Conservation (phyloP, 768 basidiomycete species). For the Sistotremastrum suecicum region DNA sequence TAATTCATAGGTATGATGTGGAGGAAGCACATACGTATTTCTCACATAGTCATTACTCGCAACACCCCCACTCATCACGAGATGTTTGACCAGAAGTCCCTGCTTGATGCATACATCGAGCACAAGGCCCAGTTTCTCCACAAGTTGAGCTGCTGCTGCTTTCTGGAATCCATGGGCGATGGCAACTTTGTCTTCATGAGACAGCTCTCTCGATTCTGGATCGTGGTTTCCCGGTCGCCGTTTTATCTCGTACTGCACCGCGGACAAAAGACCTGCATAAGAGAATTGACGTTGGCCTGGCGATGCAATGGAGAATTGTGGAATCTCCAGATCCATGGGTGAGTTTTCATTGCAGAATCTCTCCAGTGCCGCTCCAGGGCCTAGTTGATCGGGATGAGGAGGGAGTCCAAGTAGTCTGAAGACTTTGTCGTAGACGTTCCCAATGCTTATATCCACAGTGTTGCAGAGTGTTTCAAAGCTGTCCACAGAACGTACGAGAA, state of each 20-base stretch:
- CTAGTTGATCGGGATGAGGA: constrained; percentile 33
- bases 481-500: constrained; percentile 48
- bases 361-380: constrained; percentile 76
- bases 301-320: constrained; percentile 34
- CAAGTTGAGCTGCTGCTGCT: constrained; percentile 57
- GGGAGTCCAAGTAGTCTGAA: constrained; percentile 54
- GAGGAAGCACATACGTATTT: constrained; percentile 30
- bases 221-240: constrained; percentile 23
- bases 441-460: constrained; percentile 62
- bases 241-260: constrained; percentile 44
- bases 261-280: constrained; percentile 62
- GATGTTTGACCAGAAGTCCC: constrained; percentile 31
- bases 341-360: constrained; percentile 35
- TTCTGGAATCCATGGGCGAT: constrained; percentile 63
- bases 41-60: constrained; percentile 73
- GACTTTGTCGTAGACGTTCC: constrained; percentile 74
- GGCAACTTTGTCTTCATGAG: constrained; percentile 14
- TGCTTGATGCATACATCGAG: constrained; percentile 28
- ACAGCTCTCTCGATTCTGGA: constrained; percentile 16
- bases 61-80: constrained; percentile 89
- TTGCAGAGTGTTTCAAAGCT: constrained; percentile 60
- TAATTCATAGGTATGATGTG: neutral
- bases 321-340: constrained; percentile 16
- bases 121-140: constrained; percentile 53
- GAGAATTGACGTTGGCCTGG: constrained; percentile 54